phyloP scores from a whole-genome alignment of 257 asterid species.

The Salvia rosmarinus region DNA sequence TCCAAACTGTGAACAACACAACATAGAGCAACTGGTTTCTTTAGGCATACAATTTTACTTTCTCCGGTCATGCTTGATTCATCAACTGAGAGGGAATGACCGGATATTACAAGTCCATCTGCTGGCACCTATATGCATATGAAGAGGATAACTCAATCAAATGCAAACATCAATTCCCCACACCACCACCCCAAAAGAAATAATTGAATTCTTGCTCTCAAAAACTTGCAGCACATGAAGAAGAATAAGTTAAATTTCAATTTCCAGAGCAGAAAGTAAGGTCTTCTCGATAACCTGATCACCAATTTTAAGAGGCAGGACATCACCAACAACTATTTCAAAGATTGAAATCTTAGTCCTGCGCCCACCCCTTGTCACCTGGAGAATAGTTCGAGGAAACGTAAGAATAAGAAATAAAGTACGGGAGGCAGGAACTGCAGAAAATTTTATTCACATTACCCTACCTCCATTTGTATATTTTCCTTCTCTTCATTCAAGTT shows the following conservation, averaged over 20 bases:
- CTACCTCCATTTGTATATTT: slow-evolving; percentile 93
- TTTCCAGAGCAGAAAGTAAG: slow-evolving; percentile 7
- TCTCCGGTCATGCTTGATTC: slow-evolving; percentile 99
- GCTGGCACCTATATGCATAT: slow-evolving; percentile 79
- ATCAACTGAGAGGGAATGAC: slow-evolving; percentile 88
- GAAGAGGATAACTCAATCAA: slow-evolving; percentile 29
- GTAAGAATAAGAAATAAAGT: neutral
- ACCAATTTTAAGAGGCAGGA: slow-evolving; percentile 91
- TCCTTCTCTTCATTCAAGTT: slow-evolving; percentile 89
- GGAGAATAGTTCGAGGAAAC: slow-evolving; percentile 28
- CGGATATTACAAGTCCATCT: slow-evolving; percentile 79
- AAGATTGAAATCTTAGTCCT: slow-evolving; percentile 77
- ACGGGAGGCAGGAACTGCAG: neutral
- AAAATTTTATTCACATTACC: slow-evolving; percentile 13
- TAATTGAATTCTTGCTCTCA: neutral
- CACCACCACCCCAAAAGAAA: neutral
- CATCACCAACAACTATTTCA: slow-evolving; percentile 91
- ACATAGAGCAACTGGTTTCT: slow-evolving; percentile 20
- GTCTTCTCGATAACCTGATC: slow-evolving; percentile 71
- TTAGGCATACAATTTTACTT: slow-evolving; percentile 78
- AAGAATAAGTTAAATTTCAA: neutral
- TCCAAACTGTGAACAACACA: neutral
- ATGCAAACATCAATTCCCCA: slow-evolving; percentile 10
- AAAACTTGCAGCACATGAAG: too few species aligned
- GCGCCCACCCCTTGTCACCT: slow-evolving; percentile 88